Conservation (phyloP, 495 filamentous ascomycete species). For the Pyrenopolyporus hunteri region DNA sequence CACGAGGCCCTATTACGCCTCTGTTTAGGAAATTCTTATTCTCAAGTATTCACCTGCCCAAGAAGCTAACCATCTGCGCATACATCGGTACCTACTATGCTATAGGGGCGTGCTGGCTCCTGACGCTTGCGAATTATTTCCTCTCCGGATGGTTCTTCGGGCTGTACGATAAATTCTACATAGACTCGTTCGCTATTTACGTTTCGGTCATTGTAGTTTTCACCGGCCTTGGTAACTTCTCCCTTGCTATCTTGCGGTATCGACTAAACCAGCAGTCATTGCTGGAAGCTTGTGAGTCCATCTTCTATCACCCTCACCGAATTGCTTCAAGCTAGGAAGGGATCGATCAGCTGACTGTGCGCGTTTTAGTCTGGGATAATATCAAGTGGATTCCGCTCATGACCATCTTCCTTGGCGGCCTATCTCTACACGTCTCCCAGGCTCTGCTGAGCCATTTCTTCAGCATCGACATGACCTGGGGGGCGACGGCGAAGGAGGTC, state of each 20-base stretch:
- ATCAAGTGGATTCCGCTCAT: slow-evolving; percentile 69
- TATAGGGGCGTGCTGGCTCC: slow-evolving; percentile 67
- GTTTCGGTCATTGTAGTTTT: slow-evolving; percentile 63
- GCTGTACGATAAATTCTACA: slow-evolving; percentile 65
- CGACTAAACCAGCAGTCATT: slow-evolving; percentile 53
- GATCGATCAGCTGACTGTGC: slow-evolving; percentile 5
- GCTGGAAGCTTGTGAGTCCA: slow-evolving; percentile 44
- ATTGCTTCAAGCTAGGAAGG: not conserved
- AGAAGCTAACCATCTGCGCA: slow-evolving; percentile 72
- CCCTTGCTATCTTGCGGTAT: slow-evolving; percentile 60
- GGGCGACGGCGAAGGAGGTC: slow-evolving; percentile 67
- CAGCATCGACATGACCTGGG: slow-evolving; percentile 67
- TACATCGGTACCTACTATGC: slow-evolving; percentile 82
- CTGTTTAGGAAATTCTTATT: slow-evolving; percentile 66
- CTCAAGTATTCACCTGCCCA: slow-evolving; percentile 64
- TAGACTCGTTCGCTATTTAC: slow-evolving; percentile 65
- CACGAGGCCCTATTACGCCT: slow-evolving; percentile 65
- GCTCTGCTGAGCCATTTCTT: slow-evolving; percentile 67
- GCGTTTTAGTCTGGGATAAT: slow-evolving; percentile 58
- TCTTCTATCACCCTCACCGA: not conserved
- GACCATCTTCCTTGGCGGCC: slow-evolving; percentile 67
- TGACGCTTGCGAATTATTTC: slow-evolving; percentile 70
- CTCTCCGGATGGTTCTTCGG: slow-evolving; percentile 66
- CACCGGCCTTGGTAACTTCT: slow-evolving; percentile 59
- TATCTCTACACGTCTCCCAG: slow-evolving; percentile 67